Percentiles rank a stretch among this genome's conserved stretches.
phyloP scores from a whole-genome alignment of 2,329 filamentous ascomycete genomes.

The Penicillium sp. region DNA sequence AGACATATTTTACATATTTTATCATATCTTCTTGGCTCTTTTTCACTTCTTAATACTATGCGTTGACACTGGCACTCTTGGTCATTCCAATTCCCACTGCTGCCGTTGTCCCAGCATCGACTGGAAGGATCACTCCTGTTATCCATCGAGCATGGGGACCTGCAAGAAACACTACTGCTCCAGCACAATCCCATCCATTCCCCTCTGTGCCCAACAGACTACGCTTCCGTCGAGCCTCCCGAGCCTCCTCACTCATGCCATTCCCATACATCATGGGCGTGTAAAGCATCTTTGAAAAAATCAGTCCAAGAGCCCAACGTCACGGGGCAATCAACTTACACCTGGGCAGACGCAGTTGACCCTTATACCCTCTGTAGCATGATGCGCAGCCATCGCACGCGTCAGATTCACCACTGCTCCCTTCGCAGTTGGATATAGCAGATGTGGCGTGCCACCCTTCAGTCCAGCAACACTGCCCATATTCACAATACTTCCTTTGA shows the following conservation, averaged over 20 bases:
- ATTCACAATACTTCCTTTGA: slow-evolving; percentile 45
- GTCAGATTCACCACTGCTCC: slow-evolving; percentile 59
- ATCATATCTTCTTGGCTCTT: not conserved
- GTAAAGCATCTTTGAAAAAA: slow-evolving; percentile 47
- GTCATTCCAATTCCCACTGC: slow-evolving; percentile 43
- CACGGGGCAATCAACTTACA: slow-evolving; percentile 6
- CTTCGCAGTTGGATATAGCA: slow-evolving; percentile 56
- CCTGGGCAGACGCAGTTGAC: slow-evolving; percentile 59
- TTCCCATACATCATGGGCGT: slow-evolving; percentile 56
- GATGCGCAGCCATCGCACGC: slow-evolving; percentile 56
- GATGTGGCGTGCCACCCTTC: slow-evolving; percentile 54
- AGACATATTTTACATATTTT: too few species aligned
- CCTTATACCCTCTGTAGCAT: slow-evolving; percentile 51
- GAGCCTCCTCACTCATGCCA: slow-evolving; percentile 52
- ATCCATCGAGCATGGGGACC: slow-evolving; percentile 55
- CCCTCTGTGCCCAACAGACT: slow-evolving; percentile 56
- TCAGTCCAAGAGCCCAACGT: not conserved
- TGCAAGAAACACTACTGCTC: slow-evolving; percentile 53
- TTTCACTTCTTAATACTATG: not conserved
- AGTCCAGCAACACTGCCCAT: slow-evolving; percentile 59
- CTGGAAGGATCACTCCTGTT: slow-evolving; percentile 49
- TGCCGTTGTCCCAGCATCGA: slow-evolving; percentile 50
- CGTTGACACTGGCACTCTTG: slow-evolving; percentile 38
- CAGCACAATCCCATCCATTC: slow-evolving; percentile 55
- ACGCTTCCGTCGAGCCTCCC: slow-evolving; percentile 50